phyloP scores from a whole-genome alignment of 2,329 filamentous ascomycete species.

The Pestalotiopsis sp. region DNA sequence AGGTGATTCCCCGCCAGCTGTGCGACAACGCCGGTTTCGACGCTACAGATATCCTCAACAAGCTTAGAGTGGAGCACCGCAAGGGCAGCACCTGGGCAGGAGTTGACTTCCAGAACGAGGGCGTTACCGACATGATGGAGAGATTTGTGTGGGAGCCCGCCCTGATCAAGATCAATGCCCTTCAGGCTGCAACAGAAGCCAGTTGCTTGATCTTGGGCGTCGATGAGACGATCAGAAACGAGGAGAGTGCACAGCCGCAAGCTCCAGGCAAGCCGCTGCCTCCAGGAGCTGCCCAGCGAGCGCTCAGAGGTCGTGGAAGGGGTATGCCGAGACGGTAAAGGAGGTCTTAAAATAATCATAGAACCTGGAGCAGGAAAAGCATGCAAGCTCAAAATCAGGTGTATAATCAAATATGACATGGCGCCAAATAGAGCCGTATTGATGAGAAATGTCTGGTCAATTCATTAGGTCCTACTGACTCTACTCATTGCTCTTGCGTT shows the following conservation, averaged over 20 bases:
- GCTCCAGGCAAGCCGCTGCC: slow-evolving; percentile 74
- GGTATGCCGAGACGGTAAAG: slow-evolving; percentile 82
- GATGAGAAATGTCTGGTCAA: not conserved
- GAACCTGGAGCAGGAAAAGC: slow-evolving; percentile 6
- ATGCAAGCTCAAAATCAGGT: slow-evolving; percentile 13
- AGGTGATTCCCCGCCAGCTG: slow-evolving; percentile 93
- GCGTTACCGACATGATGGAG: slow-evolving; percentile 90
- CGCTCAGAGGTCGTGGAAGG: slow-evolving; percentile 77
- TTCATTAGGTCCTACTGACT: no score
- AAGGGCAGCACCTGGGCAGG: slow-evolving; percentile 93
- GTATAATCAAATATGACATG: slow-evolving; percentile 5
- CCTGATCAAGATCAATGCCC: slow-evolving; percentile 94
- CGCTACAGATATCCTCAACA: slow-evolving; percentile 96
- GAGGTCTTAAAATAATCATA: not conserved
- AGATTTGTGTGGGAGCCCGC: slow-evolving; percentile 97
- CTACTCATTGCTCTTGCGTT: no score
- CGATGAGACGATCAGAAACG: slow-evolving; percentile 98
- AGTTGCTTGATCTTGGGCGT: slow-evolving; percentile 93
- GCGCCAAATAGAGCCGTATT: slow-evolving; percentile 7
- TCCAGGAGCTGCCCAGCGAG: slow-evolving; percentile 83
- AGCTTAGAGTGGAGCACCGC: slow-evolving; percentile 91
- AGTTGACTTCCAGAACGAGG: slow-evolving; percentile 92
- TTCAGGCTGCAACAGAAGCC: slow-evolving; percentile 94
- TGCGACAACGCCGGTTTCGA: slow-evolving; percentile 99
- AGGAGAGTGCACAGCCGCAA: slow-evolving; percentile 85